Base-by-base conservation (phyloP, 2,329 filamentous ascomycete genomes). In the Microthyrium microscopicum region DNA sequence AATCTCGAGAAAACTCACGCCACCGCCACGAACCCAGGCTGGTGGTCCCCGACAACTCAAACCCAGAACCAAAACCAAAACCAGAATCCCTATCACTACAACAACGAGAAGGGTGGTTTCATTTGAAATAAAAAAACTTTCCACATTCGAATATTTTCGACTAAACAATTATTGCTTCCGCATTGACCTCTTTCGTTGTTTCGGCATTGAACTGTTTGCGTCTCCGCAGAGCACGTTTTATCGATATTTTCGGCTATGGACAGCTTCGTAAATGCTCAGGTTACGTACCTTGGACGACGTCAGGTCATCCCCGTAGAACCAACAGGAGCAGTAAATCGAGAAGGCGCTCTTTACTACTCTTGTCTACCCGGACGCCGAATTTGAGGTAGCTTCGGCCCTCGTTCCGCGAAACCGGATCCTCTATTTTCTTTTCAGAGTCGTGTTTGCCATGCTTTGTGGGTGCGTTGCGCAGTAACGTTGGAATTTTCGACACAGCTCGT, bases 251-350 rank as follows among this genome's bases (percentile, higher is more conserved):
- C 22, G 22, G 22, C 22, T 25, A 9, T 25, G 9, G 9, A 9
- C 9, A 16, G 17, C 9, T 8, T 22, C 50, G 52, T 56, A 56
- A 57, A 52, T 49, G 53, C 53, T 56, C 53, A 54, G 52, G 49
- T 52, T 50, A 48, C 52, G 51, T 50, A 53, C 40, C 38, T 46
- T 54, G 52, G 39, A 35, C 36, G 8, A 17, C 26, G 26, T 16
- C 12, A 29, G 26, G 13, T 12, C 22, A 25, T 25, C 13, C 13
- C 22, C 22, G 22, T n/a, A n/a, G n/a, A n/a, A n/a, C n/a, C n/a
- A n/a, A n/a, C n/a, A n/a, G n/a, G n/a, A n/a, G n/a, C n/a, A n/a
- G n/a, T n/a, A n/a, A n/a, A n/a, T n/a, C n/a, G n/a, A n/a, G n/a
- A n/a, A n/a, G n/a, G n/a, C n/a, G n/a, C n/a, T n/a, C n/a, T n/a